Base-by-base conservation (phyloP, 495 filamentous ascomycete species). In the Trichoderma asperelloides region DNA sequence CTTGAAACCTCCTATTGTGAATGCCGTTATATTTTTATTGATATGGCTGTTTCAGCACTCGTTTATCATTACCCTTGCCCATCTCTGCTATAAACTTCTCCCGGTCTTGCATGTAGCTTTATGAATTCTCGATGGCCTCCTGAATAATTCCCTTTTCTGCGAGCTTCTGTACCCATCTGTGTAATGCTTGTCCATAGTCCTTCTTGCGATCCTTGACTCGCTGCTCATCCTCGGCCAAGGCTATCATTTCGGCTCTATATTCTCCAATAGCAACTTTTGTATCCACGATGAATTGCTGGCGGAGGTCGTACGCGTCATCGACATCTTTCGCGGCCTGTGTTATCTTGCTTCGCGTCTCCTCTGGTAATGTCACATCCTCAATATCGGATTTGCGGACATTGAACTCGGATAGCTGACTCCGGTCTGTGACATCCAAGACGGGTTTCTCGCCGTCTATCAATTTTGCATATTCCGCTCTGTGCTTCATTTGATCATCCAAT, bases 121-220 rank as follows among this genome's bases (percentile, higher is more conserved):
- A 51, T n/a, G 47, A 8, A 74, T 70, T 64, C 1, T 64, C 40
- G 18, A 65, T 65, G 27, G 81, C 39, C 64, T 73, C 66, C 65
- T 66, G 60, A 37, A 82, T 67, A 16, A 76, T 70, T 0, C 78
- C 79, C 55, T 77, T 78, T 45, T 78, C 74, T 1, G 78, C 78
- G 13, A 82, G 71, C 65, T 69, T 75, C 27, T 69, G 70, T 23
- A 81, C 76, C 80, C 80, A 82, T 33, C 74, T 71, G 55, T 82
- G 80, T 3, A 82, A 69, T 1, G 77, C 77, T 0, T 73, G 76
- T 4, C 76, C 79, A 65, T 78, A 76, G 63, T 81, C 79, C 47
- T 74, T 73, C 65, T 73, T 77, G 3, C 79, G 72, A 2, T 76
- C 76, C 9, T 71, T 70, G 16, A 76, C 66, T 25, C 57, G 69